Evolutionary conservation across 352 stramenopile genomes (phyloP), one percentile per base, ranked within the genome.

Genomic region (Globisporangium sylvaticum): DNA sequence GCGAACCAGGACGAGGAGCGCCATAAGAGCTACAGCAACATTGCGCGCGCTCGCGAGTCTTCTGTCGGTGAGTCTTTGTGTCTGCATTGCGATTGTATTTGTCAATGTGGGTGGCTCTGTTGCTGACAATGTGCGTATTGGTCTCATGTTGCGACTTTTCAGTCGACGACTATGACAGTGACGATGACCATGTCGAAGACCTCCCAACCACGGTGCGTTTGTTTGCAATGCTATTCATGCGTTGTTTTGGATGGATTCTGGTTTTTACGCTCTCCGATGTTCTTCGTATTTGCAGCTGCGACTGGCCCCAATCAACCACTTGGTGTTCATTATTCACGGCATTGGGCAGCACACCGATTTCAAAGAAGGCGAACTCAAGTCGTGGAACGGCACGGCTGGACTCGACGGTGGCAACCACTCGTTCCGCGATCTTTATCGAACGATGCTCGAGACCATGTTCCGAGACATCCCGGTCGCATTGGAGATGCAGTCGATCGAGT

Each of bases 401-500:
- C 69, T 92, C 7, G 84, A 91, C 68, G 83, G 83, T n/a, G 86
- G 83, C 44, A 95, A 93, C 67, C 80, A 91, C 63, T 76, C 81
- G 4, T 95, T 95, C 64, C 71, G 86, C 48, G 86, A 95, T 55
- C 67, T 95, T 32, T 94, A 90, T 60, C 81, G 84, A 1, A 56
- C 75, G 0, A 91, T 93, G 77, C 72, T 92, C 5, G 84, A 93
- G 65, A 91, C 83, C 1, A 90, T 84, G 42, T 95, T 95, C 62
- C 80, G 82, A 60, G 78, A 94, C 60, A 89, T 97, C 20, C 88
- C 89, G 3, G 62, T 95, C 2, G 84, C 82, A 4, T 59, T 96
- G 31, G 87, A 96, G 70, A 94, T 95, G 77, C 88, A 96, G 44
- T 94, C 84, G 9, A 95, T 97, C 42, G 90, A 97, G 65, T 97